Percentiles rank a stretch among this genome's conserved stretches.
phyloP scores from a whole-genome alignment of 176 grass and related monocot genomes.

The Urochloa ruziziensis region DNA sequence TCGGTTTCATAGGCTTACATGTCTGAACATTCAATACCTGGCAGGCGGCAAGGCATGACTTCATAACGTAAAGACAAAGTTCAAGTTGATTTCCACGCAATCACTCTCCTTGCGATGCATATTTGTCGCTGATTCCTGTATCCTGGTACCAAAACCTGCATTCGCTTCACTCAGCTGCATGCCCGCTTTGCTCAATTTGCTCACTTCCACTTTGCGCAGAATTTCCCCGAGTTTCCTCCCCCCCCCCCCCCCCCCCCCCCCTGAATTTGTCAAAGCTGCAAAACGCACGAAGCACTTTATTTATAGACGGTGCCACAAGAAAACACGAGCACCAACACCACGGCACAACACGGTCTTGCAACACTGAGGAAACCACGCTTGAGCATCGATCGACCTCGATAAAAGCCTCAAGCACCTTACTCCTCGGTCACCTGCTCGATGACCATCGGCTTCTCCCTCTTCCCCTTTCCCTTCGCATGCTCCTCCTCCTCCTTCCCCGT shows the following conservation, averaged over 20 bases:
- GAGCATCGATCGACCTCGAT: neutral
- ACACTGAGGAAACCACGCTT: neutral
- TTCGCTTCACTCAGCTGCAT: no score
- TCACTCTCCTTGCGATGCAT: no score
- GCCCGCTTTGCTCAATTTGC: neutral
- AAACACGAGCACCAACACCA: neutral
- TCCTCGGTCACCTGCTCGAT: constrained; percentile 25
- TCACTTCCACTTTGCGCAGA: no score
- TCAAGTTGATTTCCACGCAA: no score
- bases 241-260: no score
- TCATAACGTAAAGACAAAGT: no score
- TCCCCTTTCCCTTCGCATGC: neutral
- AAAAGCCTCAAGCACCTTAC: neutral
- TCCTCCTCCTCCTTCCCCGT: neutral
- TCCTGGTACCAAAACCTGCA: no score
- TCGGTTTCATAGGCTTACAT: no score
- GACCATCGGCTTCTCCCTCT: neutral
- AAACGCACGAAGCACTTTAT: constrained; percentile 2
- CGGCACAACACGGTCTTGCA: neutral
- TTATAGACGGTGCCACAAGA: constrained; percentile 9
- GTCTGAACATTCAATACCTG: no score
- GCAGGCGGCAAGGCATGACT: no score
- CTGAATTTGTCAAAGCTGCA: neutral
- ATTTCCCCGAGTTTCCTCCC: no score
- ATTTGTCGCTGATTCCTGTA: neutral